These are phyloP conservation scores for Populus tremula DNA, from an alignment of 345 rosid genomes.

Conservation along the genomic window DNA sequence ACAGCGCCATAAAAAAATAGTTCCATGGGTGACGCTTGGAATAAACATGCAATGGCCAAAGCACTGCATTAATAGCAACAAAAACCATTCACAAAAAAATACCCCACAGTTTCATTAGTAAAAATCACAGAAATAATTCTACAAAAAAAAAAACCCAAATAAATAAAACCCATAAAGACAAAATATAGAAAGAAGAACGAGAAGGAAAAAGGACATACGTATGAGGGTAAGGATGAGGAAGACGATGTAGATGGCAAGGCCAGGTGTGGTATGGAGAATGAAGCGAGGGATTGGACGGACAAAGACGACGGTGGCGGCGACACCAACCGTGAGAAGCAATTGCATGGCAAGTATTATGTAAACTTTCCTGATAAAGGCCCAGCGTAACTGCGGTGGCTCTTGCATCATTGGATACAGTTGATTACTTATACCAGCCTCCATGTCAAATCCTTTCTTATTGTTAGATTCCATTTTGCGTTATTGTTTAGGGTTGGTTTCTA, in stretches of 20 bases:
- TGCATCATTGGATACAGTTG: background rate
- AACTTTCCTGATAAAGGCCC: conserved; percentile 22
- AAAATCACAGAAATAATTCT: background rate
- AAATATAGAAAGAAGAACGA: background rate
- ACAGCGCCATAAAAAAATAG: conserved; percentile 5
- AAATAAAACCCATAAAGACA: too few species aligned
- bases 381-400: background rate
- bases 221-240: conserved; percentile 1
- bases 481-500: too few species aligned
- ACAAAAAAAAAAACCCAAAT: background rate
- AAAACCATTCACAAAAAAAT: background rate
- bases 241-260: conserved; percentile 8
- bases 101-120: background rate
- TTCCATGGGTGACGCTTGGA: conserved; percentile 13
- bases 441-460: background rate
- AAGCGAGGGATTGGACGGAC: background rate
- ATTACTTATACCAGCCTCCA: background rate
- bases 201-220: background rate
- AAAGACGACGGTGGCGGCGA: conserved; percentile 2
- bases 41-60: background rate
- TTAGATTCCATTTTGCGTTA: background rate
- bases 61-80: background rate
- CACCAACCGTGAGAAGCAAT: conserved; percentile 9
- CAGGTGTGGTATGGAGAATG: conserved; percentile 3
- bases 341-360: conserved; percentile 6